A percentile compares a stretch with the other conserved stretches of the same genome.
Evolutionary conservation across 345 rosid species (phyloP).

Genomic region (Brassica nigra): DNA sequence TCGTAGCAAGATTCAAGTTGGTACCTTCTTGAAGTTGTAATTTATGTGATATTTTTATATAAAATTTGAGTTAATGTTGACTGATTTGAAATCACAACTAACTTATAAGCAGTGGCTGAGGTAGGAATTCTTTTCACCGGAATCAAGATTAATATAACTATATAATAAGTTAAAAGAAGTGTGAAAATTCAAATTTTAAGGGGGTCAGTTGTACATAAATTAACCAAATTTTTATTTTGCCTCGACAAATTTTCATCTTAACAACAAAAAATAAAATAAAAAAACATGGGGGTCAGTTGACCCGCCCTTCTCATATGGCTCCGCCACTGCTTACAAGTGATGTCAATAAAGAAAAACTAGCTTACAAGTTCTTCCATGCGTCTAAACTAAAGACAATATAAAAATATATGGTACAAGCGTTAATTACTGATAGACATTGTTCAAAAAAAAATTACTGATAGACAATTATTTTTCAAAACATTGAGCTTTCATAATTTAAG

Average conservation of each 20-base stretch:
- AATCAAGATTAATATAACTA: too few species aligned
- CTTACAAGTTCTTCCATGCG: not conserved
- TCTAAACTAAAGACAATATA: not conserved
- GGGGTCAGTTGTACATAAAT: not conserved
- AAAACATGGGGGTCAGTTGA: not conserved
- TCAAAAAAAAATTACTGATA: not conserved
- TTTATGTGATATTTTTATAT: not conserved
- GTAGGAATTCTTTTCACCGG: too few species aligned
- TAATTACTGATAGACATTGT: not conserved
- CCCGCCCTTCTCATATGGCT: not conserved
- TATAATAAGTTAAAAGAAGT: not conserved
- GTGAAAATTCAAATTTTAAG: not conserved
- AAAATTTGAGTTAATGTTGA: constrained; percentile 4
- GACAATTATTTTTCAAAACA: not conserved
- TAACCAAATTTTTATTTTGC: not conserved
- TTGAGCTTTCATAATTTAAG: not conserved
- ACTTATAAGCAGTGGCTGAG: too few species aligned
- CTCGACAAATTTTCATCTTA: too few species aligned
- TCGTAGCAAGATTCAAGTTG: constrained; percentile 20
- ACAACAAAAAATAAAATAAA: not conserved
- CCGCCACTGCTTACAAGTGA: not conserved
- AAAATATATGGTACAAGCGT: not conserved
- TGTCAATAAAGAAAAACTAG: not conserved
- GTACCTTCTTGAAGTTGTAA: constrained; percentile 13
- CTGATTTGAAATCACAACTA: not conserved